Base-by-base conservation (phyloP, 2,329 filamentous ascomycete species). In the Fusarium cicatricum region DNA sequence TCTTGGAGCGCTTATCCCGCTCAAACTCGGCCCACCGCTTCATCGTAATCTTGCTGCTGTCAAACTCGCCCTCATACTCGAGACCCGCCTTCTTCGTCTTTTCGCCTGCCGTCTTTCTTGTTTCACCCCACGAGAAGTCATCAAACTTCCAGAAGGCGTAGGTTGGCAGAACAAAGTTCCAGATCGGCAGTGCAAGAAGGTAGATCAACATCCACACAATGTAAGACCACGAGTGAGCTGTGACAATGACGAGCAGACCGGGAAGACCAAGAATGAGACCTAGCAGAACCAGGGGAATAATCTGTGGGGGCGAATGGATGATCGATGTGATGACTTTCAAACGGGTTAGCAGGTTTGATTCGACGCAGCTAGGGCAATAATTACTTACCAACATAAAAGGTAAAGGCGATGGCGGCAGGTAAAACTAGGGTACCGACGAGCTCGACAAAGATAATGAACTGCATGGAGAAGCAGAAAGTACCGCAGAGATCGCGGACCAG, bases 81-180 rank as follows among this genome's bases (percentile, higher is more conserved):
- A 92, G 87, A 28, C 91, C 91, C 3, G 85, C 90, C 78, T 94
- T 95, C 81, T 94, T 93, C 12, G 86, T 89, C 79, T 90, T 91
- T 71, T 97, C 94, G 23, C 93, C 93, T 0, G 89, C 91, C 34
- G 94, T 97, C 85, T 98, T 96, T 59, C 95, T 87, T 50, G 95
- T 99, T 62, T 99, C 96, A 70, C 95, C 95, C 95, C 95, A 99
- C 52, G 91, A 96, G 82, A 99, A 99, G 80, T 99, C 95, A 74
- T 99, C 95, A 74, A 99, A 99, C 79, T 99, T 98, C 95, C 95
- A 99, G 82, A 94, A 99, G 3, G 95, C 90, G 73, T 99, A 99
- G 8, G 86, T 86, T 0, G 95, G 95, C 9, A 99, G 86, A 32
- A 99, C 83, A 74, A 99, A 97, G 77, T 99, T 99, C 95, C 95